These are phyloP conservation scores for Colletotrichum filicis DNA, from an alignment of 2,329 filamentous ascomycete genomes.

Conservation along the genomic window DNA sequence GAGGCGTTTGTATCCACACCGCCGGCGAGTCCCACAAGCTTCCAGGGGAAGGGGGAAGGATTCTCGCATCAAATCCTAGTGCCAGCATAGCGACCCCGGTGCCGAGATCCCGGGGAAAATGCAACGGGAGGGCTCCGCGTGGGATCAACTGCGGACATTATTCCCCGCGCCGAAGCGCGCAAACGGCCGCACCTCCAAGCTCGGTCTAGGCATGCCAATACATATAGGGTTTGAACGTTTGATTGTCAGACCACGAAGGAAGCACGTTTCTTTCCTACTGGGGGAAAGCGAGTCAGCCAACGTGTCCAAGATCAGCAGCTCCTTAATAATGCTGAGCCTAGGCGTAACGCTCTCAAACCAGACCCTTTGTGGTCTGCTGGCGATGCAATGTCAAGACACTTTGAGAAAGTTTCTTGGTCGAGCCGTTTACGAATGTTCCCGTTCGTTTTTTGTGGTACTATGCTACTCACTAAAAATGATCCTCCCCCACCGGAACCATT, in stretches of 20 bases:
- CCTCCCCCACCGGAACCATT: background rate
- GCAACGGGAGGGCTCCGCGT: background rate
- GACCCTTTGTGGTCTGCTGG: background rate
- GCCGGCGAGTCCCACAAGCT: background rate
- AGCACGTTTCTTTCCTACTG: background rate
- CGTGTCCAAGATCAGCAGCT: background rate
- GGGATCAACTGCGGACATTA: background rate
- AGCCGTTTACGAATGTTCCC: background rate
- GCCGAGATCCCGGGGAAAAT: background rate
- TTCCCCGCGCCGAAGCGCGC: background rate
- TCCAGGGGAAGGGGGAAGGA: background rate
- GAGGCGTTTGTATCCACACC: background rate
- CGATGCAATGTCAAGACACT: background rate
- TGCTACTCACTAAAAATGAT: background rate
- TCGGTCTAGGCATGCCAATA: background rate
- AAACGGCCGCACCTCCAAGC: background rate
- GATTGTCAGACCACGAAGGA: background rate
- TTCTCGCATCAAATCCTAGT: background rate
- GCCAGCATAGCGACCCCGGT: background rate
- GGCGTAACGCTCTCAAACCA: background rate
- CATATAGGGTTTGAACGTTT: background rate
- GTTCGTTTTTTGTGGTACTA: background rate
- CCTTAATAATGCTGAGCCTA: background rate
- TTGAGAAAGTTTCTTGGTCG: background rate
- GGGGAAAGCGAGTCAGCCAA: background rate